Evolutionary conservation across 345 rosid genomes (phyloP), one percentile per base, ranked within the genome.

Genomic region (Gossypium mustelinum): DNA sequence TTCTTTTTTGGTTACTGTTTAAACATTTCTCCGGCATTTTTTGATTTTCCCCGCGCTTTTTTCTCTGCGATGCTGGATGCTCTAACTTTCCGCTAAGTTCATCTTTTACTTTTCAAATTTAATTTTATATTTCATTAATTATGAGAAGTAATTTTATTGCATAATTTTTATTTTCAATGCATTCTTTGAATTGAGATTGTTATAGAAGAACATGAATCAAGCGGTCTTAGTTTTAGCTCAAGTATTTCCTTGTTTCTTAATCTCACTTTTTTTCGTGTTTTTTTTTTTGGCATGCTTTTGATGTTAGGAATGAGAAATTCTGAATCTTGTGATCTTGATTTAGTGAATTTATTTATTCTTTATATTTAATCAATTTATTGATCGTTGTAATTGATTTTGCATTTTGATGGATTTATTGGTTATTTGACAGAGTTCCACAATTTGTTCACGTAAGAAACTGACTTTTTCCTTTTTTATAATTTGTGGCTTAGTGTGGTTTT

Each of bases 71-170:
- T 45, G 69, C 48, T 61, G 57, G 57, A 54, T 54, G 57, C 11
- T 54, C 67, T 24, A 61, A 48, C 29, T 17, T 48, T 29, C 76
- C 47, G 76, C 57, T 73, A 7, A 48, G 69, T 27, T 59, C 27
- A 24, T 59, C 54, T 50, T 60, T 47, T 73, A 24, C 48, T 73
- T 48, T 61, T 27, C 60, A 24, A 11, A 2, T 18, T 56, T 18
- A 3, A 0, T 22, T 10, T 57, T 4, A 4, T 12, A 7, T 24
- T 24, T 20, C 16, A 3, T 29, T 41, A 11, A n/a, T 54, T 12
- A 18, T 68, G 17, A 51, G 13, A 25, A 20, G 27, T 56, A 18
- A 8, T 2, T 56, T 13, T 60, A 3, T 60, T 60, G 18, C 58
- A 55, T 20, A 4, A 3, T 20, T 4, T 1, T 13, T 44, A 16